A percentile compares a stretch with the other conserved stretches of the same genome.
Evolutionary conservation across 2,329 filamentous ascomycete genomes (phyloP).

Genomic region (Fusarium odoratissimum): DNA sequence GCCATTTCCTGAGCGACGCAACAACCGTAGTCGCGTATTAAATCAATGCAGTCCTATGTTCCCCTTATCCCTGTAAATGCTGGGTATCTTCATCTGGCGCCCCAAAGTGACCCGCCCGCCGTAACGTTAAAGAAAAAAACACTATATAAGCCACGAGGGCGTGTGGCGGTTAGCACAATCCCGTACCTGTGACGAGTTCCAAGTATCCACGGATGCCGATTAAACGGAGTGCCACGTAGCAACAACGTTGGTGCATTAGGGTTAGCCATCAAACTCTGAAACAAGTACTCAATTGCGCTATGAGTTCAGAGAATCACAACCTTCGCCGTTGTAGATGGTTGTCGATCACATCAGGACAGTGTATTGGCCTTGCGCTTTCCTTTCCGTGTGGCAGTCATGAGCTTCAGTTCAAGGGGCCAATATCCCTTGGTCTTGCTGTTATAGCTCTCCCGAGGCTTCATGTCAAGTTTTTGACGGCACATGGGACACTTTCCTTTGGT

Average conservation of each 20-base stretch:
- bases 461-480: constrained; percentile 69
- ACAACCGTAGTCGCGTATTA: constrained; percentile 17
- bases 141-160: constrained; percentile 1
- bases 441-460: constrained; percentile 55
- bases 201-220: not conserved
- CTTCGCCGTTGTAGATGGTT: not conserved
- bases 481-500: constrained; percentile 72
- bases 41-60: constrained; percentile 32
- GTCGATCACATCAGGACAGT: constrained; percentile 38
- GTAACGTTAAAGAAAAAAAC: constrained; percentile 22
- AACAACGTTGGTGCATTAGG: not conserved
- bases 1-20: constrained; percentile 30
- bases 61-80: constrained; percentile 44
- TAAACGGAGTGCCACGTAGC: constrained; percentile 8
- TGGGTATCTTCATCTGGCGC: constrained; percentile 42
- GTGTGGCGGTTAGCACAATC: not conserved
- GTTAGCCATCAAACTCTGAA: not conserved
- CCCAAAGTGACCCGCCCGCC: constrained; percentile 22
- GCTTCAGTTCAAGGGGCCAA: constrained; percentile 71
- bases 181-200: not conserved
- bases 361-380: constrained; percentile 56
- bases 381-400: constrained; percentile 67
- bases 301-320: not conserved
- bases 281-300: not conserved
- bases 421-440: constrained; percentile 62